Conservation (phyloP, 495 filamentous ascomycete species). For the Penicillium fimorum region DNA sequence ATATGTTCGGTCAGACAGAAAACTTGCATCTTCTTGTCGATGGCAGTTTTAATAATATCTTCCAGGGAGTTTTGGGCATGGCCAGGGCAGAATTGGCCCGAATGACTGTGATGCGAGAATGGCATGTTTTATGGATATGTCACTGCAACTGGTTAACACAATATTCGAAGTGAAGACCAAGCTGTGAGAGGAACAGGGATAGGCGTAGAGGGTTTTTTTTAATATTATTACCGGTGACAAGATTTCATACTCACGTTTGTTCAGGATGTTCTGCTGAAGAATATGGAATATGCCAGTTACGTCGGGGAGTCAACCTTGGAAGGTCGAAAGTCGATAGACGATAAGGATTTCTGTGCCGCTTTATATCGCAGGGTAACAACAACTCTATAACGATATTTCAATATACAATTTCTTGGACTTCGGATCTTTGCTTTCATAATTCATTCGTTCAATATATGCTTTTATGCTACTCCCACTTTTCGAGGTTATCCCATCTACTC, state of each 20-base stretch:
- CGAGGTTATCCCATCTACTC: background rate
- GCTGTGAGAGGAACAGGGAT: background rate
- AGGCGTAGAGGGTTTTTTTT: background rate
- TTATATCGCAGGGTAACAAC: background rate
- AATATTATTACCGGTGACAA: background rate
- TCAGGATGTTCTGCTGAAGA: background rate
- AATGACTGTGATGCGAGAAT: constrained; percentile 98
- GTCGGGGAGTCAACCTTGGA: background rate
- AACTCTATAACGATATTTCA: background rate
- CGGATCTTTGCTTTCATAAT: background rate
- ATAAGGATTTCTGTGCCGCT: constrained; percentile 19
- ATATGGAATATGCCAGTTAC: background rate
- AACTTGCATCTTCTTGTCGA: constrained; percentile 70
- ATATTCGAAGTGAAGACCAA: background rate
- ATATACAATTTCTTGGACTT: background rate
- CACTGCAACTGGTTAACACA: constrained; percentile 8
- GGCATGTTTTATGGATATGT: constrained; percentile 60
- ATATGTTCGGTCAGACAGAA: constrained; percentile 98
- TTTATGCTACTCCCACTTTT: too few relatives aligned
- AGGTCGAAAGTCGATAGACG: constrained; percentile 10
- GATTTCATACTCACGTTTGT: background rate
- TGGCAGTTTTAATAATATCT: constrained; percentile 76
- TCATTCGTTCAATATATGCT: background rate
- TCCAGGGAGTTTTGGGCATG: constrained; percentile 85
- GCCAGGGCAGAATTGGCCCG: constrained; percentile 90